A percentile compares a stretch with the other conserved stretches of the same genome.
Conservation (phyloP, 257 asterid species). For the Capsicum chinense region DNA sequence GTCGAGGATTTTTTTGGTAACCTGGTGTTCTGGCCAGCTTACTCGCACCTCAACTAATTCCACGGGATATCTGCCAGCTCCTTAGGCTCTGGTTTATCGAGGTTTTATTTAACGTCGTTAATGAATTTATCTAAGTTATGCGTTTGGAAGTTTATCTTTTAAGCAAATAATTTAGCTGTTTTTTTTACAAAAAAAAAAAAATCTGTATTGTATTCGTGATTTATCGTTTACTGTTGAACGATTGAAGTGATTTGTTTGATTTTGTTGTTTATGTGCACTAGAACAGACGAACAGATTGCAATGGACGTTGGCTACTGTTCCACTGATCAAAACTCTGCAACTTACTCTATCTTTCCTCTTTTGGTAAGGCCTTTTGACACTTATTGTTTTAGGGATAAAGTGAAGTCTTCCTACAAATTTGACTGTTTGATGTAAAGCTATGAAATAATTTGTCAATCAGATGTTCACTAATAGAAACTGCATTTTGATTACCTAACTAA, state of each 20-base stretch:
- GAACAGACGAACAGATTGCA: constrained; percentile 80
- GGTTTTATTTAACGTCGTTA: not conserved
- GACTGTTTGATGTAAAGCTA: not conserved
- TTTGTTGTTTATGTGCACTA: constrained; percentile 39
- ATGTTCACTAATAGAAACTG: not conserved
- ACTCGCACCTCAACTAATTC: too few species aligned
- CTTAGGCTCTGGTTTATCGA: not conserved
- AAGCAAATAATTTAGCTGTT: not conserved
- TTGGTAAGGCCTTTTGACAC: constrained; percentile 53
- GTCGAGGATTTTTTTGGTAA: too few species aligned
- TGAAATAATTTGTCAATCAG: not conserved
- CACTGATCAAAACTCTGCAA: constrained; percentile 78
- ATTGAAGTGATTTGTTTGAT: not conserved
- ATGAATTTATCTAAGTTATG: not conserved
- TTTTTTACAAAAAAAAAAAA: too few species aligned
- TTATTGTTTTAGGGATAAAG: not conserved
- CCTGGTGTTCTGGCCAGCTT: too few species aligned
- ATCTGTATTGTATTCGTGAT: not conserved
- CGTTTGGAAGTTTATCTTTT: not conserved
- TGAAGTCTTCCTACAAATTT: constrained; percentile 1
- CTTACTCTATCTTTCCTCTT: constrained; percentile 77
- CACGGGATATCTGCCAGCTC: too few species aligned
- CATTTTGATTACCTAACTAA: not conserved
- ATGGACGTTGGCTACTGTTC: constrained; percentile 83
- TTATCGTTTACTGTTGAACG: not conserved